Base-by-base conservation (phyloP, 1,284 basidiomycete genomes). In the Marasmius oreades region DNA sequence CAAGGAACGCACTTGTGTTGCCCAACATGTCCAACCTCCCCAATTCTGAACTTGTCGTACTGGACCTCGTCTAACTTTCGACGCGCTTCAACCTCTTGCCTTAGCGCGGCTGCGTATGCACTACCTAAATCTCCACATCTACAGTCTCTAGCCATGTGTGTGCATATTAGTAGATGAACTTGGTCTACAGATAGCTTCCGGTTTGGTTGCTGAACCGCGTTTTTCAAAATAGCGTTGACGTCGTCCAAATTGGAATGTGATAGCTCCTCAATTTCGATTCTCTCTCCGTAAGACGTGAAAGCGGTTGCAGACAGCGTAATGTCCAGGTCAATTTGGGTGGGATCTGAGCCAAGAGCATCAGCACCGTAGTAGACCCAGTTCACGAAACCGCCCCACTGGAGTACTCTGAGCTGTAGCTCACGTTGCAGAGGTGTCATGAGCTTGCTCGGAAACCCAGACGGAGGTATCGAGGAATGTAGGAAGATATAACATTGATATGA, bases 1-100 rank as follows among this genome's bases (percentile, higher is more conserved):
- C 56, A 47, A 16, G 4, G 55, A 44, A 76, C 86, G 66, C 67
- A 93, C 90, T 90, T 81, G 72, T 95, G 92, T 23, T 90, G 90
- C 1, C 92, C 92, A 44, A 94, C 86, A 71, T 94, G 92, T 1
- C 80, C 87, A 12, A 89, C 80, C 62, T 90, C 84, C 1, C 81
- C 81, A 1, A 93, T 71, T 50, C 71, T 73, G 37, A 84, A 67
- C 52, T 62, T 58, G 16, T 56, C 59, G 1, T 68, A 63, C 3
- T 59, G 55, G 2, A 67, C 66, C 1, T 64, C 64, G 47, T 72
- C 62, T 22, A 39, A 51, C 28, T 47, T 45, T 34, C 62, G 64
- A 54, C 74, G 75, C 23, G 65, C 65, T 23, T 64, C 62, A 5
- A 82, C 59, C 64, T 81, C 77, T 51, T 77, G 65, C 51, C 71